Conservation (phyloP, 495 filamentous ascomycete genomes). For the Xanthoparmelia taractica region DNA sequence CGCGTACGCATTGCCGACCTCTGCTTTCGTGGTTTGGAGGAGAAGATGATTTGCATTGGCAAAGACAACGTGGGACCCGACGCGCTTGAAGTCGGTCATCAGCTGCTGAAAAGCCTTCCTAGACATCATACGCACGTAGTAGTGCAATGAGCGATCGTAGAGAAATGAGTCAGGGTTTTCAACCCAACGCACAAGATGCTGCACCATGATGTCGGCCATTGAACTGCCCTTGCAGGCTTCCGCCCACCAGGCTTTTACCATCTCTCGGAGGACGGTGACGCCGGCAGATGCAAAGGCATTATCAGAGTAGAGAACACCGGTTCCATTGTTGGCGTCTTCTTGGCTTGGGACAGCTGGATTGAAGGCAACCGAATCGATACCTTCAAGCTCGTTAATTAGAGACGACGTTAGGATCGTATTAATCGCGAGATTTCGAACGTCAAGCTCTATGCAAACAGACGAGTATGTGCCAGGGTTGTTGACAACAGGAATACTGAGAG, state of each 20-base stretch:
- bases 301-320: conserved; percentile 72
- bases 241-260: conserved; percentile 98
- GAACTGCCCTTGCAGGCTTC: conserved; percentile 84
- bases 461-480: conserved; percentile 90
- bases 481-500: conserved; percentile 86
- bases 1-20: conserved; percentile 94
- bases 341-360: conserved; percentile 66
- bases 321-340: conserved; percentile 47
- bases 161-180: conserved; percentile 85
- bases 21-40: conserved; percentile 90
- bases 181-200: conserved; percentile 95
- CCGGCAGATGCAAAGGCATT: conserved; percentile 90
- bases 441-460: conserved; percentile 93
- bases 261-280: conserved; percentile 81
- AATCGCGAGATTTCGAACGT: conserved; percentile 89
- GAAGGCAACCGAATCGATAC: conserved; percentile 69
- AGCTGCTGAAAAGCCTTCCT: conserved; percentile 92
- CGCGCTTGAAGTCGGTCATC: conserved; percentile 92
- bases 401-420: conserved; percentile 97
- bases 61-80: conserved; percentile 89
- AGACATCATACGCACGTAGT: conserved; percentile 98
- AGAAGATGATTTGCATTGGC: conserved; percentile 82
- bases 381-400: conserved; percentile 94
- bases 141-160: conserved; percentile 91
- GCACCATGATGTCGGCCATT: conserved; percentile 97